Evolutionary conservation across 2,329 filamentous ascomycete species (phyloP).

Genomic region (Tympanopsis confertula): DNA sequence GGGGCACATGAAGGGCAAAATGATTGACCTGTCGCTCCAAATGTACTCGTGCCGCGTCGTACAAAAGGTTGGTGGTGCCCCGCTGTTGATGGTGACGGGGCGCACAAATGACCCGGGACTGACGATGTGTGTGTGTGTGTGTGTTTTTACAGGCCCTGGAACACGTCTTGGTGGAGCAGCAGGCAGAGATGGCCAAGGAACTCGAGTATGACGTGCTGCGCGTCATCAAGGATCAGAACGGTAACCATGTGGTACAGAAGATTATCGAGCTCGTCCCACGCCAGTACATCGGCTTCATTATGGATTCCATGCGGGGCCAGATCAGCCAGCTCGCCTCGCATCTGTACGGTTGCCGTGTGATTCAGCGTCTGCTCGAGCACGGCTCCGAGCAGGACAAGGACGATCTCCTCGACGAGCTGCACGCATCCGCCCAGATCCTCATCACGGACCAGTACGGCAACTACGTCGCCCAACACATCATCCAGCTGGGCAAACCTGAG

Average conservation of each 20-base stretch:
- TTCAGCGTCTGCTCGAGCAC: slow-evolving; percentile 82
- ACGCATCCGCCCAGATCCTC: slow-evolving; percentile 57
- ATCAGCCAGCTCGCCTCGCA: slow-evolving; percentile 67
- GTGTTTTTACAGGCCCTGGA: slow-evolving; percentile 84
- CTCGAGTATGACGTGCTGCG: slow-evolving; percentile 64
- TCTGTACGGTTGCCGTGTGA: slow-evolving; percentile 79
- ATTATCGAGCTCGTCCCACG: slow-evolving; percentile 72
- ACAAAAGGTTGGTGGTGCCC: slow-evolving; percentile 58
- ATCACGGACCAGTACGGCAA: slow-evolving; percentile 88
- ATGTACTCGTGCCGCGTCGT: slow-evolving; percentile 94
- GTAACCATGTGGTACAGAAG: slow-evolving; percentile 94
- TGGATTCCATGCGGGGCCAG: slow-evolving; percentile 66
- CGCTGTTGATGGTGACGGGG: no score
- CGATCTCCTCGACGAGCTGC: slow-evolving; percentile 67
- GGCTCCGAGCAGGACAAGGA: slow-evolving; percentile 64
- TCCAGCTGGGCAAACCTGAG: slow-evolving; percentile 62
- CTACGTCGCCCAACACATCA: slow-evolving; percentile 89
- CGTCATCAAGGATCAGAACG: slow-evolving; percentile 77
- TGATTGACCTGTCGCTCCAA: slow-evolving; percentile 68
- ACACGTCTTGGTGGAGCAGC: slow-evolving; percentile 82
- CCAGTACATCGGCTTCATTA: slow-evolving; percentile 73
- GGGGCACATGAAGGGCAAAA: slow-evolving; percentile 75
- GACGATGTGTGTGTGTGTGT: no score
- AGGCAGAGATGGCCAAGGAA: slow-evolving; percentile 72
- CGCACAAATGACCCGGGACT: no score